Base-by-base conservation (phyloP, 371 early-diverging fungal genomes). In the Syncephalis fuscata region DNA sequence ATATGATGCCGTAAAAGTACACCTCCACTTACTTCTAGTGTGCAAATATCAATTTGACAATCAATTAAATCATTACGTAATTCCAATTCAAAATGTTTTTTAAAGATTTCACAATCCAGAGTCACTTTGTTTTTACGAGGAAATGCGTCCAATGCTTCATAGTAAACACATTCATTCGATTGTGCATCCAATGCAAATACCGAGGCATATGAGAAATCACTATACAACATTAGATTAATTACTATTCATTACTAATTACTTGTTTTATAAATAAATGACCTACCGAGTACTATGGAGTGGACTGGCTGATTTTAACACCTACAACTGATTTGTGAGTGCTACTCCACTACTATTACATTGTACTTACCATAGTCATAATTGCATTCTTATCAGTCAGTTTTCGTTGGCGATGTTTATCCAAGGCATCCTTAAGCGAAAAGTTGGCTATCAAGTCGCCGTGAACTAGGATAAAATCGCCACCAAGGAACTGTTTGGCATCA, bases 11-110 rank as follows among this genome's bases (percentile, higher is more conserved):
- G 21, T 9, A 20, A 23, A 39, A 19, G 17, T 11, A 48, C 21
- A 2, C 11, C 41, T n/a, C 1, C 36, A 39, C 1, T 37, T 48
- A 76, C 82, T 56, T 90, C 92, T 3, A 84, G 74, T 11, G 92
- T 84, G 62, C 96, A 96, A 43, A 96, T 86, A 50, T 88, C 90
- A 42, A 94, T 70, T 27, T 77, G 82, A 53, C 86, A 85, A 65
- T 96, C 97, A n/a, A 92, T 78, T 27, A 93, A 59, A 54, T 95
- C 92, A 52, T 85, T 83, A 23, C 87, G 76, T 52, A 92, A 64
- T 55, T 82, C 74, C 27, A 88, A 57, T 45, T 85, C 77, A 11
- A 71, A 58, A 50, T 76, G 79, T 21, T 74, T 69, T 45, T 75
- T 70, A 47, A 85, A 76, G 23, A 75, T 64, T 24, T 73, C 74